These are phyloP conservation scores for Clitopilus passeckerianus DNA, from an alignment of 768 basidiomycete genomes.

Conservation along the genomic window DNA sequence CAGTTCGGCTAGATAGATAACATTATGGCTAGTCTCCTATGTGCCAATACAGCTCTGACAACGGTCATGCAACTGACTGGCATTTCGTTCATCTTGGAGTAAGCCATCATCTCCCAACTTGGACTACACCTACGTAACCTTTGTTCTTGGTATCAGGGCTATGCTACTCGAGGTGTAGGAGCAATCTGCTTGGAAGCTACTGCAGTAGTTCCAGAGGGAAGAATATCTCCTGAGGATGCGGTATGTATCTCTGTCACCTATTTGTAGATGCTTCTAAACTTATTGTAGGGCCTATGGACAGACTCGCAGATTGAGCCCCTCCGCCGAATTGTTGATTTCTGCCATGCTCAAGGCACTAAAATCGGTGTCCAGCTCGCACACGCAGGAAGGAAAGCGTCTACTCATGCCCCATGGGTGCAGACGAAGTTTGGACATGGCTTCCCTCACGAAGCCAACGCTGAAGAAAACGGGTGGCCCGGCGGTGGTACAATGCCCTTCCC, in stretches of 20 bases:
- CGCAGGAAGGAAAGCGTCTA: constrained; percentile 68
- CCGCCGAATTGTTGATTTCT: constrained; percentile 69
- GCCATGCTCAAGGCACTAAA: constrained; percentile 60
- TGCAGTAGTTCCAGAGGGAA: constrained; percentile 66
- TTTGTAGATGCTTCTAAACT: background rate
- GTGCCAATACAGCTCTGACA: constrained; percentile 77
- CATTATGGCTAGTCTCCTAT: constrained; percentile 52
- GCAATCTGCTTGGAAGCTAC: constrained; percentile 74
- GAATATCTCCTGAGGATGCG: constrained; percentile 72
- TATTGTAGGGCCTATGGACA: constrained; percentile 58
- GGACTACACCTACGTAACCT: background rate
- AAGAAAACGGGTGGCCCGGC: constrained; percentile 70
- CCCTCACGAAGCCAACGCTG: constrained; percentile 32
- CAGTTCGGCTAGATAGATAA: background rate
- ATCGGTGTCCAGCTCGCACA: constrained; percentile 82
- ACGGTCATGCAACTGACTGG: constrained; percentile 78
- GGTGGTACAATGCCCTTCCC: constrained; percentile 30
- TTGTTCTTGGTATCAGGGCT: constrained; percentile 33
- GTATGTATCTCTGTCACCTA: constrained; percentile 16
- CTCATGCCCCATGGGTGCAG: constrained; percentile 63
- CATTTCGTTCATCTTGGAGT: constrained; percentile 78
- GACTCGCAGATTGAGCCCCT: constrained; percentile 72
- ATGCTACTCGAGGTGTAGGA: constrained; percentile 68
- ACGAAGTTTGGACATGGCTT: constrained; percentile 24
- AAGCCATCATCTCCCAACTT: background rate